Evolutionary conservation across 768 basidiomycete genomes (phyloP).

Genomic region (Albatrellus ellisii): DNA sequence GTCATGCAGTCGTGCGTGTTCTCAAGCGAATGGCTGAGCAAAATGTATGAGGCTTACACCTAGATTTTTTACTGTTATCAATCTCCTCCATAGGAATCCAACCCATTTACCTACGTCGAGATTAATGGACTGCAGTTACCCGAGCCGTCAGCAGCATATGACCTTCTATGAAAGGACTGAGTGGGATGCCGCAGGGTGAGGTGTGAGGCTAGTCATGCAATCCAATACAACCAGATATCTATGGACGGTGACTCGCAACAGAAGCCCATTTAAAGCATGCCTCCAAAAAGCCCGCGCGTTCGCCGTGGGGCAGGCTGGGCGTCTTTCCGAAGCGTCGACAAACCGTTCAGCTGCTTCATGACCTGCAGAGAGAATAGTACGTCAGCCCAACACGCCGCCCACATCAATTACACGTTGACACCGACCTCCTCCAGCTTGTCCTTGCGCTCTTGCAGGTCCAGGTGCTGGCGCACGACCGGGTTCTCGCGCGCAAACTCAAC

Average conservation of each 20-base stretch:
- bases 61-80: not conserved
- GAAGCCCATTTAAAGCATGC: constrained; percentile 65
- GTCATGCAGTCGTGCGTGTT: constrained; percentile 84
- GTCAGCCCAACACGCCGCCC: not conserved
- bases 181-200: no score
- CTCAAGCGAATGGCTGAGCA: constrained; percentile 80
- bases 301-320: constrained; percentile 61
- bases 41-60: constrained; percentile 32
- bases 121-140: constrained; percentile 93
- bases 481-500: constrained; percentile 92
- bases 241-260: no score
- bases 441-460: constrained; percentile 92
- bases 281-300: constrained; percentile 68
- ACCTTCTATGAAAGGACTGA: constrained; percentile 87
- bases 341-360: constrained; percentile 88
- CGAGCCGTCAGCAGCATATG: constrained; percentile 87
- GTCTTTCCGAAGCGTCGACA: constrained; percentile 81
- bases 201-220: no score
- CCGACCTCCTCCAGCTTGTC: constrained; percentile 90
- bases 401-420: not conserved
- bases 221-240: no score
- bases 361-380: constrained; percentile 36
- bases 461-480: constrained; percentile 70
- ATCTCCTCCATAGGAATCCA: constrained; percentile 52
- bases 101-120: constrained; percentile 93